These are phyloP conservation scores for Chytriomyces confervae DNA, from an alignment of 192 early-diverging fungal genomes.

Conservation along the genomic window DNA sequence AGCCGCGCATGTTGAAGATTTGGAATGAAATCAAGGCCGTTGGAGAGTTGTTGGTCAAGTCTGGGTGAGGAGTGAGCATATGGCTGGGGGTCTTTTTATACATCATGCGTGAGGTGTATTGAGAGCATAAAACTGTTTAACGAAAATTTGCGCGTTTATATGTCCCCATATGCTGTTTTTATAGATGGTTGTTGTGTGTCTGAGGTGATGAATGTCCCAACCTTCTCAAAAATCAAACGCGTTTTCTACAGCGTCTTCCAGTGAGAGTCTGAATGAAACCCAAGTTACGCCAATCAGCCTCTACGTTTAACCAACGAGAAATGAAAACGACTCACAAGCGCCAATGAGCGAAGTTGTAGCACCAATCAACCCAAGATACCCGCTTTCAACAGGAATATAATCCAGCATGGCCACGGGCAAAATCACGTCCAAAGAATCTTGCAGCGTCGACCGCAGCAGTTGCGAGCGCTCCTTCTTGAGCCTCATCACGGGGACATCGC, in stretches of 20 bases:
- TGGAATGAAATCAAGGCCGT: slow-evolving; percentile 54
- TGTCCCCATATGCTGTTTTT: background rate
- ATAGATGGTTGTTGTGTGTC: background rate
- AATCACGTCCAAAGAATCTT: slow-evolving; percentile 73
- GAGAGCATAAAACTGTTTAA: background rate
- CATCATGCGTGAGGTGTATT: background rate
- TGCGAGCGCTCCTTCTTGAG: slow-evolving; percentile 50
- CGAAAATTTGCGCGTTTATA: background rate
- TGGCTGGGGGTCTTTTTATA: background rate
- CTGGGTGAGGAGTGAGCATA: background rate
- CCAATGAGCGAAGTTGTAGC: slow-evolving; percentile 74
- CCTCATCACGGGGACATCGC: slow-evolving; percentile 32
- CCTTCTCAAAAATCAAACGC: too few species aligned
- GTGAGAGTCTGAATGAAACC: too few species aligned
- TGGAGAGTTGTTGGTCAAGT: slow-evolving; percentile 31
- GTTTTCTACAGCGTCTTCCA: too few species aligned
- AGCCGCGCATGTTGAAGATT: slow-evolving; percentile 53
- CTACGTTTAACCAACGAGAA: too few species aligned
- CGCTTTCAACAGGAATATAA: slow-evolving; percentile 69
- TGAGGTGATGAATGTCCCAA: too few species aligned
- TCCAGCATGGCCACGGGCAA: slow-evolving; percentile 73
- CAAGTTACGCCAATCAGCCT: too few species aligned
- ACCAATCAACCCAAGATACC: slow-evolving; percentile 75
- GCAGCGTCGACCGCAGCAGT: slow-evolving; percentile 56
- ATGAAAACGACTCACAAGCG: slow-evolving; percentile 55